These are phyloP conservation scores for Cystofilobasidium bisporidii DNA, from an alignment of 768 basidiomycete species.

Conservation along the genomic window DNA sequence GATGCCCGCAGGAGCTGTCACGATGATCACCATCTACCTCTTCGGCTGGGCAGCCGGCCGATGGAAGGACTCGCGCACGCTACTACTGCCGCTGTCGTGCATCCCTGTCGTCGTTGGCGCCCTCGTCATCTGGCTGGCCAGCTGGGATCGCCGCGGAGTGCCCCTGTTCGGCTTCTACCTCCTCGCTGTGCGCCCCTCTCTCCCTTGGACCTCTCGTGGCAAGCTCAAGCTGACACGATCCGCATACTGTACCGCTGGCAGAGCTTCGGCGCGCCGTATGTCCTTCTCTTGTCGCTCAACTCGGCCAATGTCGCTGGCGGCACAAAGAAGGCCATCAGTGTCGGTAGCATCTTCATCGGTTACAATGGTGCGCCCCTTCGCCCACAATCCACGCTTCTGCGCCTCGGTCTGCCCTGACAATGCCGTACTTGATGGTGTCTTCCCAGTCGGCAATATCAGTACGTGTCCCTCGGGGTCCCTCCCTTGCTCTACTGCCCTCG, in stretches of 20 bases:
- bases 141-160: conserved; percentile 34
- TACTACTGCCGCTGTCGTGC: conserved; percentile 38
- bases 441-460: conserved; percentile 19
- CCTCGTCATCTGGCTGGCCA: conserved; percentile 30
- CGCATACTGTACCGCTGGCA: neutral
- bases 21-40: conserved; percentile 28
- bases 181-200: conserved; percentile 3
- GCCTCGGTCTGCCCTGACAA: neutral
- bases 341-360: conserved; percentile 38
- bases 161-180: conserved; percentile 41
- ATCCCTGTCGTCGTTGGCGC: conserved; percentile 40
- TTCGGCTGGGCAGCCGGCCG: conserved; percentile 31
- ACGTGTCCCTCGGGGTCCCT: neutral
- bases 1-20: conserved; percentile 41
- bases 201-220: neutral
- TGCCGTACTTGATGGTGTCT: conserved; percentile 14
- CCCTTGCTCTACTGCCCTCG: too few species aligned
- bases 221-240: neutral
- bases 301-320: conserved; percentile 29
- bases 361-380: conserved; percentile 36
- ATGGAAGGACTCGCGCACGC: conserved; percentile 36
- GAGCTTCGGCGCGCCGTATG: conserved; percentile 41
- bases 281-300: conserved; percentile 35
- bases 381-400: neutral
- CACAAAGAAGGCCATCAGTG: conserved; percentile 39